Conservation (phyloP, 139 green algal genomes). For the Parachlorella kessleri region DNA sequence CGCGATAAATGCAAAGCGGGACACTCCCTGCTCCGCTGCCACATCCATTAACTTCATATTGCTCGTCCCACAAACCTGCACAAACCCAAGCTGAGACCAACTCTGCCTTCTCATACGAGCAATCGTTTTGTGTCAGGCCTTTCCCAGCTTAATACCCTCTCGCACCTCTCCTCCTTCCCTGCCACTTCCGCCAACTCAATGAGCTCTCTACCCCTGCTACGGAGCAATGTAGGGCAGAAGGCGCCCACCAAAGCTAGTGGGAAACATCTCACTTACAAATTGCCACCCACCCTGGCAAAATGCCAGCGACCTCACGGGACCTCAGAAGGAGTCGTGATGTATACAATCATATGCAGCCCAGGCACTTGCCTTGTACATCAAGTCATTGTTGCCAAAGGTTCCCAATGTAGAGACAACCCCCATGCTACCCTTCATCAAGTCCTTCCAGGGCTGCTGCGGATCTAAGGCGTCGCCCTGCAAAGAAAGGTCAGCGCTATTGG, state of each 20-base stretch:
- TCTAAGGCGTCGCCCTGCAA: constrained; percentile 53
- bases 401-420: constrained; percentile 83
- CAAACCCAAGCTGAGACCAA: not conserved
- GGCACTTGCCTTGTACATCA: constrained; percentile 70
- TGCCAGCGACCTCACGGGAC: too few species aligned
- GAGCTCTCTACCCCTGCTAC: too few species aligned
- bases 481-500: too few species aligned
- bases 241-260: too few species aligned
- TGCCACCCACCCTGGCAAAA: too few species aligned
- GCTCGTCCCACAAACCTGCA: constrained; percentile 76
- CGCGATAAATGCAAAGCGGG: constrained; percentile 84
- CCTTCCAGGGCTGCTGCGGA: constrained; percentile 25
- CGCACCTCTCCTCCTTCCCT: too few species aligned
- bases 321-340: too few species aligned
- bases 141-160: too few species aligned
- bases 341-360: not conserved
- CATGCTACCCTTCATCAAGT: constrained; percentile 53
- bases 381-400: constrained; percentile 78
- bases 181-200: too few species aligned
- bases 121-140: not conserved
- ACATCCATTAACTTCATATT: constrained; percentile 82
- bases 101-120: too few species aligned
- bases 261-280: too few species aligned
- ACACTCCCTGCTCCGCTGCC: constrained; percentile 65
- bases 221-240: too few species aligned